These are phyloP conservation scores for Talaromyces islandicus DNA, from an alignment of 2,329 filamentous ascomycete genomes.

Conservation along the genomic window DNA sequence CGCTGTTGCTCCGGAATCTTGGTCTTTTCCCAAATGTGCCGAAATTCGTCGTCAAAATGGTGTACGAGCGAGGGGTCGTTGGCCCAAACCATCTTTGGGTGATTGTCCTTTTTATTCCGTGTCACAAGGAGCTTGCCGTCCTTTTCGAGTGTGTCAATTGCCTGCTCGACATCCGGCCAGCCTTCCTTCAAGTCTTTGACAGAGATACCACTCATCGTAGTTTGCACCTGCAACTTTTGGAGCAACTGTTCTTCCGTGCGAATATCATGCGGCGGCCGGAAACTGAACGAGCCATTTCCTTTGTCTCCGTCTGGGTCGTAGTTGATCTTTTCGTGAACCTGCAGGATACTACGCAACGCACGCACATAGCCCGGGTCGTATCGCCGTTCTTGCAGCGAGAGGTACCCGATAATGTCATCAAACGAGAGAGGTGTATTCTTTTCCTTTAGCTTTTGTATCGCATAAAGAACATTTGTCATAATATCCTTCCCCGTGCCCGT, in stretches of 20 bases:
- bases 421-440: slow-evolving; percentile 65
- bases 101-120: slow-evolving; percentile 86
- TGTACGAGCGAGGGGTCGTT: slow-evolving; percentile 76
- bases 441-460: slow-evolving; percentile 73
- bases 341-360: slow-evolving; percentile 62
- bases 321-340: slow-evolving; percentile 58
- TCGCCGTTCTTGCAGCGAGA: slow-evolving; percentile 62
- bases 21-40: slow-evolving; percentile 74
- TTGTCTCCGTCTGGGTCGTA: slow-evolving; percentile 55
- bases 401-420: slow-evolving; percentile 70
- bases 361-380: slow-evolving; percentile 54
- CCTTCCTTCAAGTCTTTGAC: slow-evolving; percentile 94
- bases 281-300: slow-evolving; percentile 71
- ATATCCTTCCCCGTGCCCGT: slow-evolving; percentile 73
- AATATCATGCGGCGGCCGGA: slow-evolving; percentile 79
- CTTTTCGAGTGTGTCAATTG: slow-evolving; percentile 70
- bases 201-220: slow-evolving; percentile 70
- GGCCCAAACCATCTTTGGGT: slow-evolving; percentile 79
- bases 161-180: slow-evolving; percentile 77
- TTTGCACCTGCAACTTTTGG: slow-evolving; percentile 72
- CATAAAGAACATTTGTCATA: slow-evolving; percentile 82
- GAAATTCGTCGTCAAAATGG: slow-evolving; percentile 74
- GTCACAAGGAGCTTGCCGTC: slow-evolving; percentile 78
- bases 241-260: slow-evolving; percentile 71
- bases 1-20: slow-evolving; percentile 69